A percentile compares a stretch with the other conserved stretches of the same genome.
phyloP scores from a whole-genome alignment of 257 asterid species.

The Solanum arcanum region DNA sequence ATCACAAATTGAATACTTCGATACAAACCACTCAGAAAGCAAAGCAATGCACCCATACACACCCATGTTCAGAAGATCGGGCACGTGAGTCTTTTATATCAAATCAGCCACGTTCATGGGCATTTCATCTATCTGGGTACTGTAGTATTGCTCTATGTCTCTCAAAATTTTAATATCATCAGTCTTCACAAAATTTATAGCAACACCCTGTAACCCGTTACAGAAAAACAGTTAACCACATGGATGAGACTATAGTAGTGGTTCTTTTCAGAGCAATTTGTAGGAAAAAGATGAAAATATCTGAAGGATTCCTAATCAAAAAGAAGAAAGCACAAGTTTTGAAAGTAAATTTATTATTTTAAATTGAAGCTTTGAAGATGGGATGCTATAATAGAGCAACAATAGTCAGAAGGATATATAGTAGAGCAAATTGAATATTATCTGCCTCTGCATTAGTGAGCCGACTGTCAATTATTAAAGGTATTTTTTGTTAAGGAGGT shows the following conservation, averaged over 20 bases:
- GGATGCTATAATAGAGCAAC: background rate
- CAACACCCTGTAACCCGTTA: constrained; percentile 69
- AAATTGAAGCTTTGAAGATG: background rate
- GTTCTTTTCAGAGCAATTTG: background rate
- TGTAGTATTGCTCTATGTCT: constrained; percentile 91
- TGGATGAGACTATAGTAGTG: background rate
- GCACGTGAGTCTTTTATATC: constrained; percentile 14
- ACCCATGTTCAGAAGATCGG: background rate
- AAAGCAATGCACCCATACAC: background rate
- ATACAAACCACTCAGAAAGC: background rate
- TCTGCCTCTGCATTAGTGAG: background rate
- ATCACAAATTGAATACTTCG: background rate
- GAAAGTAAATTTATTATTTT: background rate
- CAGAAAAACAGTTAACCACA: background rate
- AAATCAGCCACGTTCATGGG: constrained; percentile 98
- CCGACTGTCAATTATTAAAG: background rate
- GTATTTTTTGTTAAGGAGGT: background rate
- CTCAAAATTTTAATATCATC: constrained; percentile 88
- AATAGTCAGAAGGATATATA: background rate
- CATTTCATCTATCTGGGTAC: constrained; percentile 97
- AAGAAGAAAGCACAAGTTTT: background rate
- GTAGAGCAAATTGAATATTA: background rate
- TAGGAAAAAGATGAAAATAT: background rate
- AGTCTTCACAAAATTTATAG: constrained; percentile 86
- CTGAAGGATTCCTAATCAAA: background rate